Conservation (phyloP, 1,139 yeast genomes). For the Debaryomyces robertsiae region DNA sequence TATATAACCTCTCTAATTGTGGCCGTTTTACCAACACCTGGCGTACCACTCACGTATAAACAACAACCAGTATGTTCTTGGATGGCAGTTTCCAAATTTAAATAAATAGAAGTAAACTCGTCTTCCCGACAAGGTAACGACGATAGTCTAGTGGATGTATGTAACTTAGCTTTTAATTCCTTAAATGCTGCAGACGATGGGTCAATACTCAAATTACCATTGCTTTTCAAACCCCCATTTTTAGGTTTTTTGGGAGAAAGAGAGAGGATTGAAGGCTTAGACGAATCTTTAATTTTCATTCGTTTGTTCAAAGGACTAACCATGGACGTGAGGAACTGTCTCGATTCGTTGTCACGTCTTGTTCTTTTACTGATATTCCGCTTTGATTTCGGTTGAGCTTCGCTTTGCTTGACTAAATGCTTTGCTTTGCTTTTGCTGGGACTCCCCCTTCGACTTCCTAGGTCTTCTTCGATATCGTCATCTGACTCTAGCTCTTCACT, state of each 20-base stretch:
- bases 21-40: constrained; percentile 97
- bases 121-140: constrained; percentile 86
- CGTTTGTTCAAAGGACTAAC: constrained; percentile 33
- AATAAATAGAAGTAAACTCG: constrained; percentile 75
- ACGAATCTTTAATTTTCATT: constrained; percentile 30
- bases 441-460: constrained; percentile 13
- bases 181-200: constrained; percentile 47
- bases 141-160: constrained; percentile 63
- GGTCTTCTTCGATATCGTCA: constrained; percentile 16
- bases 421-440: constrained; percentile 8
- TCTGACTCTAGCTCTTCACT: constrained; percentile 12
- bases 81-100: constrained; percentile 75
- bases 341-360: constrained; percentile 13
- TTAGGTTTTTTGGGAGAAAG: constrained; percentile 26
- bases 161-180: constrained; percentile 60
- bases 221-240: constrained; percentile 7
- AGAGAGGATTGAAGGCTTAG: constrained; percentile 28
- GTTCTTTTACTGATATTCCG: constrained; percentile 13
- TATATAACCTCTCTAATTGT: constrained; percentile 84
- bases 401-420: constrained; percentile 12
- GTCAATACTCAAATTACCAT: constrained; percentile 19
- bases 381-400: constrained; percentile 13
- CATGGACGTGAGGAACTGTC: constrained; percentile 24
- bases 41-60: constrained; percentile 91
- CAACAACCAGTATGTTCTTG: constrained; percentile 77